phyloP scores from a whole-genome alignment of 306 rosid genomes.

The Geum urbanum region DNA sequence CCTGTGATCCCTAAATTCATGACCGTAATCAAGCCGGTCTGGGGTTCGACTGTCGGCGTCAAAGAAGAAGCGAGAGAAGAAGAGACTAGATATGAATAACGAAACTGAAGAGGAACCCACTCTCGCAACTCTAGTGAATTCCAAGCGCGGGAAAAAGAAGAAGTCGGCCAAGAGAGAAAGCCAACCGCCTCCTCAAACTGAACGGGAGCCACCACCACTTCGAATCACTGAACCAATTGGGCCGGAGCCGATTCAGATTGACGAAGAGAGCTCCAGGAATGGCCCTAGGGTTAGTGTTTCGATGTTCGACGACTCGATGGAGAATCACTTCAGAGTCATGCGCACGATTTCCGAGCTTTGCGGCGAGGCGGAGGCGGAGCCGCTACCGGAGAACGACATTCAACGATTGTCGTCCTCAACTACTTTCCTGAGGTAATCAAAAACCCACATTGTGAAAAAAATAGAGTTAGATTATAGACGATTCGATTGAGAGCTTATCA shows the following conservation, averaged over 20 bases:
- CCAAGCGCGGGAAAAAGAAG: slow-evolving; percentile 28
- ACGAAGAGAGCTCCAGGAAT: slow-evolving; percentile 4
- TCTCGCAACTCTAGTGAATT: slow-evolving; percentile 7
- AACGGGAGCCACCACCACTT: too few relatives aligned
- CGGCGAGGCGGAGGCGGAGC: slow-evolving; percentile 36
- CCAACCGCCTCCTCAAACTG: too few relatives aligned
- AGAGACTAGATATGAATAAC: not conserved
- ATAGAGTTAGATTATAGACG: not conserved
- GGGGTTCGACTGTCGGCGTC: not conserved
- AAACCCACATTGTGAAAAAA: not conserved
- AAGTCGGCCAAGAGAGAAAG: slow-evolving; percentile 2
- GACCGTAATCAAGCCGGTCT: not conserved
- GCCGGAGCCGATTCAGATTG: not conserved
- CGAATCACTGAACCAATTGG: too few relatives aligned
- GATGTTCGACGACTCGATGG: slow-evolving; percentile 51
- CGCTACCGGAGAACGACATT: slow-evolving; percentile 37
- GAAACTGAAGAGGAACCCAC: slow-evolving; percentile 12
- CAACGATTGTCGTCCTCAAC: slow-evolving; percentile 48
- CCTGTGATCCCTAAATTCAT: too few relatives aligned
- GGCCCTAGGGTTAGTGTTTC: slow-evolving; percentile 35
- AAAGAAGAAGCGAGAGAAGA: not conserved
- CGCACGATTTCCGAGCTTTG: slow-evolving; percentile 54
- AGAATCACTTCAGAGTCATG: slow-evolving; percentile 57
- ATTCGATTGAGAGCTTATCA: not conserved
- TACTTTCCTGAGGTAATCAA: slow-evolving; percentile 60